Conservation (phyloP, 495 filamentous ascomycete species). For the Penicillium atrosanguineum region DNA sequence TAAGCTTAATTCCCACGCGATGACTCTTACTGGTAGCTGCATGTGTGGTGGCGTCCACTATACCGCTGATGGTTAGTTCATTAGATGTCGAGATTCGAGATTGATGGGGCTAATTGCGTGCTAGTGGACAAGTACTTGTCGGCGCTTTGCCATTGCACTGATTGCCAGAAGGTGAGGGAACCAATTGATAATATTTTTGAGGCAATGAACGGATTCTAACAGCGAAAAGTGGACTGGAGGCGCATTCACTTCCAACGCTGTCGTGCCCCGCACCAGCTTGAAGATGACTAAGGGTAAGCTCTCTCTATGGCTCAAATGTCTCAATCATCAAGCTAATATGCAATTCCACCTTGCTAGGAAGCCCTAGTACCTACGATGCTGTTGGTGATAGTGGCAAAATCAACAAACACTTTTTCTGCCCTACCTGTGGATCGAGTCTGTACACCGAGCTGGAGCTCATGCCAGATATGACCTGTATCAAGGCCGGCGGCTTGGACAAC, state of each 20-base stretch:
- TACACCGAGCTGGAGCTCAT: conserved; percentile 49
- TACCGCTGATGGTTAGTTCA: conserved; percentile 27
- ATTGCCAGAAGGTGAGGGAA: conserved; percentile 43
- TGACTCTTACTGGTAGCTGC: conserved; percentile 41
- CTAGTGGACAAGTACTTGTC: conserved; percentile 30
- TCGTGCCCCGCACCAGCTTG: conserved; percentile 42
- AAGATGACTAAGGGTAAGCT: conserved; percentile 38
- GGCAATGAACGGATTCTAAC: not conserved
- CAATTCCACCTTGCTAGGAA: conserved; percentile 17
- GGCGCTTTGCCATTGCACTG: conserved; percentile 48
- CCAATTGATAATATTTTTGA: not conserved
- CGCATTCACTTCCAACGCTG: conserved; percentile 47
- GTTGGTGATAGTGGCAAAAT: conserved; percentile 41
- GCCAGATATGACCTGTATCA: conserved; percentile 43
- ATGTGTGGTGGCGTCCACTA: conserved; percentile 41
- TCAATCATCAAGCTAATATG: not conserved
- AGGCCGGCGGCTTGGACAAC: conserved; percentile 42
- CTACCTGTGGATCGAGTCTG: conserved; percentile 40
- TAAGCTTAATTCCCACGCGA: conserved; percentile 11
- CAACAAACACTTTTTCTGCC: conserved; percentile 52
- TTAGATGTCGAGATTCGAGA: not conserved
- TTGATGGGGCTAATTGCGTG: not conserved
- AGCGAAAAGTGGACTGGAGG: conserved; percentile 41
- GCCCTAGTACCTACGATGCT: conserved; percentile 35
- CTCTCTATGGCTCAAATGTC: not conserved